These are phyloP conservation scores for Saccharomyces uvarum DNA, from an alignment of 1,139 yeast genomes.

Conservation along the genomic window DNA sequence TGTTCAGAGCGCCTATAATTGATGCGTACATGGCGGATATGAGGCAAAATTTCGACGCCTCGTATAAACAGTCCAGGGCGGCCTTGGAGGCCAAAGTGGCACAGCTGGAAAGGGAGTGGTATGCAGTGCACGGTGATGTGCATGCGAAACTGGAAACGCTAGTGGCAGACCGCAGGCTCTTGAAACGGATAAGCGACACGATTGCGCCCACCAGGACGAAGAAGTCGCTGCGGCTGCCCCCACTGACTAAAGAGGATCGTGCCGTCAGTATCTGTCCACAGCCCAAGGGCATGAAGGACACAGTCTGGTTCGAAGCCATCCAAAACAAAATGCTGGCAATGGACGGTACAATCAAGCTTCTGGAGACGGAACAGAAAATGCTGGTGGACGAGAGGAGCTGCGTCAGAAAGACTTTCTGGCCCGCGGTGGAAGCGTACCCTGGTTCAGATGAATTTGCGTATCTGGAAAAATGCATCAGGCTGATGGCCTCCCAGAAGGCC, in stretches of 20 bases:
- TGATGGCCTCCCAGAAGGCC: conserved; percentile 28
- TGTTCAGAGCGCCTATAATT: conserved; percentile 16
- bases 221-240: background rate
- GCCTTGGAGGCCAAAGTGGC: conserved; percentile 6
- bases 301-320: background rate
- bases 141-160: background rate
- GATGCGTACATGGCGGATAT: conserved; percentile 7
- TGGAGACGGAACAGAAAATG: background rate
- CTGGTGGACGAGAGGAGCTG: background rate
- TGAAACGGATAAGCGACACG: background rate
- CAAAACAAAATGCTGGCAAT: background rate
- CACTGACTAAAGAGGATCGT: background rate
- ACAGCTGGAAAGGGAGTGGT: conserved; percentile 2
- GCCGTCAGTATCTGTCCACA: background rate
- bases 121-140: background rate
- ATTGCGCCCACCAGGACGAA: background rate
- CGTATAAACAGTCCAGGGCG: conserved; percentile 14
- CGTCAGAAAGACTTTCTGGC: conserved; percentile 6
- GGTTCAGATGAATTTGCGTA: conserved; percentile 19
- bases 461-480: conserved; percentile 19
- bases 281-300: background rate
- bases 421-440: conserved; percentile 21
- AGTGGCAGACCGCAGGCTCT: background rate
- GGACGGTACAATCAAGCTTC: background rate
- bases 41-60: conserved; percentile 3